These are phyloP conservation scores for Venturia pyrina DNA, from an alignment of 2,329 filamentous ascomycete species.

Conservation along the genomic window DNA sequence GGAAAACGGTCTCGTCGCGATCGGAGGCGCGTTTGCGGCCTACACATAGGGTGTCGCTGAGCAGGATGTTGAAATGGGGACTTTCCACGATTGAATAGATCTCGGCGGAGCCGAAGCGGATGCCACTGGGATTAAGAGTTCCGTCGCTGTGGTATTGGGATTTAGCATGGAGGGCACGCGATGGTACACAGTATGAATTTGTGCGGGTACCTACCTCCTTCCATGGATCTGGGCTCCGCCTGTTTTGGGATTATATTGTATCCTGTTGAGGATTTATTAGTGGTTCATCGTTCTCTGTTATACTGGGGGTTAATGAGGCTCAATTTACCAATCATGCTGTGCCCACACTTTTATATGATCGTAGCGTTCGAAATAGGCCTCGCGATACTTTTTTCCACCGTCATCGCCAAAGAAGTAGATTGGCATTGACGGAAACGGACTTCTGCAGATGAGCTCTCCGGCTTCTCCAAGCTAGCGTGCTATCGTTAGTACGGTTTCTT, in stretches of 20 bases:
- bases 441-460: constrained; percentile 37
- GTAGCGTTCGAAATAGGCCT: constrained; percentile 37
- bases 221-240: constrained; percentile 34
- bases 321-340: constrained; percentile 33
- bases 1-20: constrained; percentile 30
- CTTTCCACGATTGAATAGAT: constrained; percentile 40
- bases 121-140: constrained; percentile 37
- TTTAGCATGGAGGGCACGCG: not conserved
- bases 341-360: constrained; percentile 31
- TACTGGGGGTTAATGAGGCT: not conserved
- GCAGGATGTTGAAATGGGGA: constrained; percentile 25
- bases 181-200: not conserved
- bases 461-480: constrained; percentile 21
- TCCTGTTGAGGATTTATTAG: constrained; percentile 8
- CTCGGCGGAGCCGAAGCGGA: constrained; percentile 37
- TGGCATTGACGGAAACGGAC: constrained; percentile 38
- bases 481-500: not conserved
- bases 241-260: constrained; percentile 32
- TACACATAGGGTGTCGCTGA: constrained; percentile 31
- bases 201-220: constrained; percentile 15
- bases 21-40: constrained; percentile 27
- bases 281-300: not conserved
- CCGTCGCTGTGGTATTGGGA: constrained; percentile 25
- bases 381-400: constrained; percentile 30
- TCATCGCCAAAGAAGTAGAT: constrained; percentile 36